phyloP scores from a whole-genome alignment of 2,329 filamentous ascomycete species.

The Claviceps lovelessii region DNA sequence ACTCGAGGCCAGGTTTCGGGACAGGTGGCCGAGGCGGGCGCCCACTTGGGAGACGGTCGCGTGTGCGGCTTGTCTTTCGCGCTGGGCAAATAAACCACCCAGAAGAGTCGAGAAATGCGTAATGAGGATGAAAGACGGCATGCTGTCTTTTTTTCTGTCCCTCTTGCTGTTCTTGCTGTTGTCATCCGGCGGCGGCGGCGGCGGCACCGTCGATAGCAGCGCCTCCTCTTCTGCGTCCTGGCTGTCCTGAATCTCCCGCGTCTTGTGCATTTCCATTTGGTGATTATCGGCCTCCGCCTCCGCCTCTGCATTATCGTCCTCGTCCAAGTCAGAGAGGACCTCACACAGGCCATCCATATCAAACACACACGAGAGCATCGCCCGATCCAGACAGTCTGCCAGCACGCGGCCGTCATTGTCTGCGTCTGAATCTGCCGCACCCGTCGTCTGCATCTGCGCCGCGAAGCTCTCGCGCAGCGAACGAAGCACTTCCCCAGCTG shows the following conservation, averaged over 20 bases:
- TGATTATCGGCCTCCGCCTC: neutral
- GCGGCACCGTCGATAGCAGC: neutral
- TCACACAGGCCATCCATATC: conserved; percentile 45
- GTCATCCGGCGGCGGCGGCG: neutral
- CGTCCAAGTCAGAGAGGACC: conserved; percentile 37
- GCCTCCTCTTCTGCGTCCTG: neutral
- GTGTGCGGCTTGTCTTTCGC: conserved; percentile 33
- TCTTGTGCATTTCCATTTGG: no score
- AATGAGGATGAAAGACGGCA: conserved; percentile 30
- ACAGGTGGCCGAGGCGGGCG: conserved; percentile 30
- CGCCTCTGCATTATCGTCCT: neutral
- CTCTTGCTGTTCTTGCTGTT: neutral
- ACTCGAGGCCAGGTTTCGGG: conserved; percentile 23
- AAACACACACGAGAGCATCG: conserved; percentile 43
- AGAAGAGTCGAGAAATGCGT: conserved; percentile 41
- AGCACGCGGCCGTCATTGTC: conserved; percentile 5
- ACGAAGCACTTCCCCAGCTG: conserved; percentile 25
- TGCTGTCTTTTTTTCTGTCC: neutral
- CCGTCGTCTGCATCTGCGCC: conserved; percentile 12
- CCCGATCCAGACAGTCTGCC: conserved; percentile 28
- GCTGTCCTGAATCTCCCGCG: neutral
- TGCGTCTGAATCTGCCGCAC: conserved; percentile 1
- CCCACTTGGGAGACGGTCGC: conserved; percentile 32
- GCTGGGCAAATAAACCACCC: conserved; percentile 35
- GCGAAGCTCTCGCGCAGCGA: conserved; percentile 27